Base-by-base conservation (phyloP, 805 yeast species). In the Saturnispora halmiae region DNA sequence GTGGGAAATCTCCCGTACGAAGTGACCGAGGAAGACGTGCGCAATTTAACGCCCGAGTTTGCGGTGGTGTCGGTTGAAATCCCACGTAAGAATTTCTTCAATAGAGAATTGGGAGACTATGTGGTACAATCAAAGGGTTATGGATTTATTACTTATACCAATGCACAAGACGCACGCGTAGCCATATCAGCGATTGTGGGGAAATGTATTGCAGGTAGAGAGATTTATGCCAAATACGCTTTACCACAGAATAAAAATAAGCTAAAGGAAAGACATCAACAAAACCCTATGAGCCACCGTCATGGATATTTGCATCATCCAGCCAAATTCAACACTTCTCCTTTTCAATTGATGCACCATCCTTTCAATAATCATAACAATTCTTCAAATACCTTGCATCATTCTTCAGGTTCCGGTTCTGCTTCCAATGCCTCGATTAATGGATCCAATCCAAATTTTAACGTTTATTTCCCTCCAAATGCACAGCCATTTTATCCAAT, bases 111-210 rank as follows among this genome's bases (percentile, higher is more conserved):
- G 33, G 52, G 53, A 28, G 46, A 51, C 22, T 46, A 40, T 9
- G 48, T 55, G 27, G 45, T 49, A 32, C 53, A 52, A 32, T 54
- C 60, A 5, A 54, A 53, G 42, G 65, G 65, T 34, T 55, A 50
- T 46, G 76, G 70, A 1, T 75, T 80, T 54, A 73, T 77, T 47
- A 72, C 72, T 48, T 76, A 79, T 49, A 67, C 73, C 37, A 63
- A 69, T 44, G 75, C 77, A 49, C 82, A 73, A 37, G 68, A 69
- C 34, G 94, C 85, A 53, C 62, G 71, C 53, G 64, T 67, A 56
- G 95, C 94, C n/a, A 74, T 58, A 22, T 50, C 44, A n/a, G 48
- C 52, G 16, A 51, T 56, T 27, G 50, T 51, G 15, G 62, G 59
- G 26, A 53, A 56, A 42, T 48, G 44, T 11, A 53, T 62, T 22